Base-by-base conservation (phyloP, 2,329 filamentous ascomycete species). In the Colletotrichum sp. region DNA sequence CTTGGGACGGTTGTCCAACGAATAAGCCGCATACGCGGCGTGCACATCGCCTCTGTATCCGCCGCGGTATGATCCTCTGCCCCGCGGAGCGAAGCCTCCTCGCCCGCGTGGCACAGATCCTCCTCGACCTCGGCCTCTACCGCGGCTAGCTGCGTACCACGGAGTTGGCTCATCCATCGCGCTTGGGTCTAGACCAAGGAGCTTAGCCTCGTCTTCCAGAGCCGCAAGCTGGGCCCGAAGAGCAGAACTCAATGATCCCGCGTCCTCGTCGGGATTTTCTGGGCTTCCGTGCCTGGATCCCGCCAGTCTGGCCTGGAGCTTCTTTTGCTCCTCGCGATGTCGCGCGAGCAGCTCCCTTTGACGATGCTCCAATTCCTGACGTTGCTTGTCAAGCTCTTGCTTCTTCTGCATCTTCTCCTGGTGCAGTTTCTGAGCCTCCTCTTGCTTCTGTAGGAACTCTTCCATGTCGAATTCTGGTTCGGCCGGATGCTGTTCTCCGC, bases 1-100 rank as follows among this genome's bases (percentile, higher is more conserved):
- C 82, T 91, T 94, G 0, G 95, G 93, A 60, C 95, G 89, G 82
- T 96, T 96, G 81, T 97, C 95, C 26, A 97, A 87, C 21, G 93
- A 93, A 78, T 93, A 94, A 36, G 89, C 88, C 6, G 89, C 91
- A 79, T 92, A 92, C 1, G 89, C 89, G 4, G 89, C 88, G 63
- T 90, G 89, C 77, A 89, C 86, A 36, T 89, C 88, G 60, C 87
- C 86, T 75, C 80, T 79, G 74, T 81, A 82, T 30, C 83, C 83
- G 65, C 88, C 83, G 69, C 85, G 81, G 65, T 84, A 84, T 24
- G 85, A 82, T 10, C 86, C 86, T 59, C 87, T 83, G 24, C 86
- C 83, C 24, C 84, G 77, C 9, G 84, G 83, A 32, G 83, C 82
- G 59, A 81, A 82, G 67, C 84, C 84, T 52, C n/a, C 43, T 52